Evolutionary conservation across 108 stramenopile species (phyloP).

Genomic region (Chaetoceros muelleri): DNA sequence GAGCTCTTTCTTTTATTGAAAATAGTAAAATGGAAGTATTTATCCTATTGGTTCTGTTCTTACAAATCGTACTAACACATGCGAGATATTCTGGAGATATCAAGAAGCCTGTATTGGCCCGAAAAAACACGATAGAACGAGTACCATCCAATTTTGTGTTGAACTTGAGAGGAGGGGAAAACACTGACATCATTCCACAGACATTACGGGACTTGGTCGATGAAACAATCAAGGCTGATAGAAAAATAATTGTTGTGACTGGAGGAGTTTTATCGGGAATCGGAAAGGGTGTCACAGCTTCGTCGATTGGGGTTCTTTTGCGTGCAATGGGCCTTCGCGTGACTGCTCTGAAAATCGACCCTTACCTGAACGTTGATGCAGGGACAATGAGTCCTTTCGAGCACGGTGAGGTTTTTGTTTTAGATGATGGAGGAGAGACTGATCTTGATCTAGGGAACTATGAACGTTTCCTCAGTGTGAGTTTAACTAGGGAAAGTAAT

Average conservation of each 20-base stretch:
- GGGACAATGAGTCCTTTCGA: slow-evolving; percentile 90
- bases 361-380: slow-evolving; percentile 83
- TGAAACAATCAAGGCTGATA: slow-evolving; percentile 16
- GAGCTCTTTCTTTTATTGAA: too few relatives aligned
- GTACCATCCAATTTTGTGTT: too few relatives aligned
- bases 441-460: slow-evolving; percentile 92
- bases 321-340: slow-evolving; percentile 73
- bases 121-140: too few relatives aligned
- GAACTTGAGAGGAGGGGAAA: neutral
- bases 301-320: slow-evolving; percentile 77
- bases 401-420: slow-evolving; percentile 72
- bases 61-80: too few relatives aligned
- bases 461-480: slow-evolving; percentile 75
- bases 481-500: slow-evolving; percentile 75
- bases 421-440: slow-evolving; percentile 85
- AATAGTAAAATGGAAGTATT: too few relatives aligned
- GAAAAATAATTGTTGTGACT: slow-evolving; percentile 85
- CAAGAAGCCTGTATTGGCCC: too few relatives aligned
- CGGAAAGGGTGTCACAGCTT: slow-evolving; percentile 83
- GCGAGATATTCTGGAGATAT: too few relatives aligned
- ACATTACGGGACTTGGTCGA: slow-evolving; percentile 12
- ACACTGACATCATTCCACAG: slow-evolving; percentile 4
- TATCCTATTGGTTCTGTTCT: too few relatives aligned
- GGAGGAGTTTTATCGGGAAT: slow-evolving; percentile 88
- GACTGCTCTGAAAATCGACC: slow-evolving; percentile 88